Percentiles rank a stretch among this genome's conserved stretches.
Conservation (phyloP, 164 flowering plant species). For the Houttuynia cordata region DNA sequence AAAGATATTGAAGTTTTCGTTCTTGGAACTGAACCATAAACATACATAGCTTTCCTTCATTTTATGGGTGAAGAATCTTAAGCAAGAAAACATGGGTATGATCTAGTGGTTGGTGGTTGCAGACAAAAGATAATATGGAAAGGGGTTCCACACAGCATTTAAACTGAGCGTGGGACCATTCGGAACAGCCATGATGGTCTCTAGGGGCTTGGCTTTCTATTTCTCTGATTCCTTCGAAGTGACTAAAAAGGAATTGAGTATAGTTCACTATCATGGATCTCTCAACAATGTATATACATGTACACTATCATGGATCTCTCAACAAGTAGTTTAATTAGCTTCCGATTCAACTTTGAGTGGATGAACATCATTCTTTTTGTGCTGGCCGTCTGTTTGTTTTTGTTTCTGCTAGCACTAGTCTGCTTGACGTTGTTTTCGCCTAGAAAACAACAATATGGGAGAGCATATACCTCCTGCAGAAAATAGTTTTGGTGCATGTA, state of each 20-base stretch:
- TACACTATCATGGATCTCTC: no score
- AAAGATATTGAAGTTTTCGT: conserved; percentile 21
- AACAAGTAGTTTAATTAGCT: no score
- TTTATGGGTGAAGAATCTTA: conserved; percentile 23
- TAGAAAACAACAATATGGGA: no score
- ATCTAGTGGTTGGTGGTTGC: conserved; percentile 20
- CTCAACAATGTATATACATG: no score
- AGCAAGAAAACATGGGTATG: conserved; percentile 16
- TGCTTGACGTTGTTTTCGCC: no score
- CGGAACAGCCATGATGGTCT: conserved; percentile 21
- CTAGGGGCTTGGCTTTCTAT: conserved; percentile 18
- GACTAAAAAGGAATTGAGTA: conserved; percentile 16
- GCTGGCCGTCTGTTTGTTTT: no score
- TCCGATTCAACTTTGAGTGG: no score
- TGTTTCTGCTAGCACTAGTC: no score
- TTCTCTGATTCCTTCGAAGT: conserved; percentile 18
- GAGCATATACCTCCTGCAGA: no score
- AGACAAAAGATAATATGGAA: conserved; percentile 21
- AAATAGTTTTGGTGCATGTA: no score
- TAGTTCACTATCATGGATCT: no score
- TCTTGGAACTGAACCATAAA: conserved; percentile 17
- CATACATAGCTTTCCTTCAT: conserved; percentile 22
- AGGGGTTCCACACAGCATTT: conserved; percentile 20
- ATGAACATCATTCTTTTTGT: no score
- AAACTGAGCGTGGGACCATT: conserved; percentile 11